Evolutionary conservation across 768 basidiomycete species (phyloP).

Genomic region (Amanita rubescens): DNA sequence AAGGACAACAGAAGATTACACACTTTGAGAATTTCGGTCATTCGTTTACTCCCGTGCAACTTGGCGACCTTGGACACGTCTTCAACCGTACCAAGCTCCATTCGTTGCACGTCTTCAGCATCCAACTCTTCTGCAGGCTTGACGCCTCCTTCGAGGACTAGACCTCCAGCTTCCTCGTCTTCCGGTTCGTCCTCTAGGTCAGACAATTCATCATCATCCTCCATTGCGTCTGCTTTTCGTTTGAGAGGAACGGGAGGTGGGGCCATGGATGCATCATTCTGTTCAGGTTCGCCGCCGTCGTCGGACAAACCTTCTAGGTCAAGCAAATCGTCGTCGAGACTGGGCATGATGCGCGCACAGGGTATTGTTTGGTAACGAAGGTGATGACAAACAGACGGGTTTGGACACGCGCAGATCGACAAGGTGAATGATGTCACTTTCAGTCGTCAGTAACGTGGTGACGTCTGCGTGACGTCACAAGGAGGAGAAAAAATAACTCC

Average conservation of each 20-base stretch:
- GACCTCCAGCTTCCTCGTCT: slow-evolving; percentile 41
- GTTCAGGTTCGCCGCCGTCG: slow-evolving; percentile 46
- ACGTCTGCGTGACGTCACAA: slow-evolving; percentile 8
- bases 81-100: slow-evolving; percentile 81
- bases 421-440: background rate
- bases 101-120: slow-evolving; percentile 86
- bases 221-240: slow-evolving; percentile 48
- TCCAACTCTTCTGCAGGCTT: slow-evolving; percentile 95
- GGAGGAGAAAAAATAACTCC: slow-evolving; percentile 1
- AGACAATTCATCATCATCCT: slow-evolving; percentile 49
- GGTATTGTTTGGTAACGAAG: background rate
- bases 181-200: slow-evolving; percentile 44
- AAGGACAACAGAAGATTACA: background rate
- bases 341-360: slow-evolving; percentile 44
- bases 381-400: background rate
- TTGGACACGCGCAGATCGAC: background rate
- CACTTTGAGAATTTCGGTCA: slow-evolving; percentile 83
- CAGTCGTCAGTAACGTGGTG: background rate
- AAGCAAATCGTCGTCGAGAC: slow-evolving; percentile 86
- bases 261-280: slow-evolving; percentile 19
- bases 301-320: slow-evolving; percentile 86
- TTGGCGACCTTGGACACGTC: slow-evolving; percentile 88
- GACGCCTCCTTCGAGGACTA: slow-evolving; percentile 82
- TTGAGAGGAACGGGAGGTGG: slow-evolving; percentile 36
- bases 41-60: slow-evolving; percentile 78